A percentile compares a stretch with the other conserved stretches of the same genome.
Evolutionary conservation across 331 rosid species (phyloP).

Genomic region (Spiraea crenata): DNA sequence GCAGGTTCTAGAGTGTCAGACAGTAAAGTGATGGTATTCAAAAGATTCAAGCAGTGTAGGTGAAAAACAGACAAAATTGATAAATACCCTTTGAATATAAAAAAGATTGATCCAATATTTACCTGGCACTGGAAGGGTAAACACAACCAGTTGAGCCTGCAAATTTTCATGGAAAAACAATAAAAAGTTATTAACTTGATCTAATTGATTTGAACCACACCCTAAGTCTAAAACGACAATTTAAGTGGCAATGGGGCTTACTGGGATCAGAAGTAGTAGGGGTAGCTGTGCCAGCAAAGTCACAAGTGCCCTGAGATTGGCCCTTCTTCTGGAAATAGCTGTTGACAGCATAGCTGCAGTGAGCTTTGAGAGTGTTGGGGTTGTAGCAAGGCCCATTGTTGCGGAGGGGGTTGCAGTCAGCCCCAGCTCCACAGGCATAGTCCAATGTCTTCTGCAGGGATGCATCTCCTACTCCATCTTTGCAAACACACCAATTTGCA

Average conservation of each 20-base stretch:
- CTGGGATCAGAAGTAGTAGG: conserved; percentile 59
- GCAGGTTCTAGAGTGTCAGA: not conserved
- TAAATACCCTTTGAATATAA: not conserved
- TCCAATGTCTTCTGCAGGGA: conserved; percentile 64
- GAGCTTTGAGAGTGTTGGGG: conserved; percentile 67
- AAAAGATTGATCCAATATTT: conserved; percentile 7
- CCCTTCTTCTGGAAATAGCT: conserved; percentile 76
- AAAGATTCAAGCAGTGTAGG: not conserved
- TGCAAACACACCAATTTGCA: conserved; percentile 80
- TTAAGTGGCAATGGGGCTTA: conserved; percentile 15
- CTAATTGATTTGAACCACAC: not conserved
- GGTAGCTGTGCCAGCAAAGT: conserved; percentile 63
- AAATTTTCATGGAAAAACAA: conserved; percentile 17
- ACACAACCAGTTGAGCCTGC: conserved; percentile 64
- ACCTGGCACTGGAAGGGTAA: conserved; percentile 81
- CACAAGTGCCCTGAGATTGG: conserved; percentile 65
- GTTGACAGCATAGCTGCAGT: conserved; percentile 74
- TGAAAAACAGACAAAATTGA: not conserved
- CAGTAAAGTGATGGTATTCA: not conserved
- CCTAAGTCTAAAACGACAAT: not conserved
- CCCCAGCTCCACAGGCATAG: conserved; percentile 93
- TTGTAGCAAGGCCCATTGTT: conserved; percentile 47
- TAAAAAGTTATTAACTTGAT: not conserved
- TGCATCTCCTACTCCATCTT: conserved; percentile 47
- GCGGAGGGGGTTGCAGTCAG: conserved; percentile 72